These are phyloP conservation scores for Crithidia acanthocephali DNA, from an alignment of 208 protist genomes.

Conservation along the genomic window DNA sequence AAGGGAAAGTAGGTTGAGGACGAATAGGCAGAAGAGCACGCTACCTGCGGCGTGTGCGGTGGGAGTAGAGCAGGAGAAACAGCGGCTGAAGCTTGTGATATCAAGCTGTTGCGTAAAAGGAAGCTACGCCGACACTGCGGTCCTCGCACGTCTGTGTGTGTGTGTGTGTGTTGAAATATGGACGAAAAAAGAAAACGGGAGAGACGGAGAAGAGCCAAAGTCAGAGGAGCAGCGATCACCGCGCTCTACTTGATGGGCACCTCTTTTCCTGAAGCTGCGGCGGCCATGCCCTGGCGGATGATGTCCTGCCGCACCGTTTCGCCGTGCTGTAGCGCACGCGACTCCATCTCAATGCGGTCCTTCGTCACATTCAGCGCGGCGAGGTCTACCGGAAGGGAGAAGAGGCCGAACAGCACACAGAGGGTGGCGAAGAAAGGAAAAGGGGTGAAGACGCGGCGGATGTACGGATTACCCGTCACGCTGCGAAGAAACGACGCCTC, in stretches of 20 bases:
- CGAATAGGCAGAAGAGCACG: neutral
- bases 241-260: constrained; percentile 13
- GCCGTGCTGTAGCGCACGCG: constrained; percentile 21
- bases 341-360: constrained; percentile 29
- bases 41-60: neutral
- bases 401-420: constrained; percentile 28
- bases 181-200: neutral
- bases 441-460: constrained; percentile 43
- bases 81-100: neutral
- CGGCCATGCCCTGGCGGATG: constrained; percentile 13
- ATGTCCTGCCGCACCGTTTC: constrained; percentile 20
- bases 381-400: constrained; percentile 39
- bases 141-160: neutral
- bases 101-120: no score
- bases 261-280: neutral
- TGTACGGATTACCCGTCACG: constrained; percentile 39
- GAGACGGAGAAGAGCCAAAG: neutral
- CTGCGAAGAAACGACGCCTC: constrained; percentile 35
- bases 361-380: constrained; percentile 28
- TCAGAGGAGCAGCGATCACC: neutral
- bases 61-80: neutral
- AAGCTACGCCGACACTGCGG: neutral
- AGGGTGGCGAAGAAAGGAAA: constrained; percentile 42
- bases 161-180: neutral
- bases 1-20: no score